Conservation (phyloP, 805 yeast species). For the Wickerhamomyces subpelliculosus region DNA sequence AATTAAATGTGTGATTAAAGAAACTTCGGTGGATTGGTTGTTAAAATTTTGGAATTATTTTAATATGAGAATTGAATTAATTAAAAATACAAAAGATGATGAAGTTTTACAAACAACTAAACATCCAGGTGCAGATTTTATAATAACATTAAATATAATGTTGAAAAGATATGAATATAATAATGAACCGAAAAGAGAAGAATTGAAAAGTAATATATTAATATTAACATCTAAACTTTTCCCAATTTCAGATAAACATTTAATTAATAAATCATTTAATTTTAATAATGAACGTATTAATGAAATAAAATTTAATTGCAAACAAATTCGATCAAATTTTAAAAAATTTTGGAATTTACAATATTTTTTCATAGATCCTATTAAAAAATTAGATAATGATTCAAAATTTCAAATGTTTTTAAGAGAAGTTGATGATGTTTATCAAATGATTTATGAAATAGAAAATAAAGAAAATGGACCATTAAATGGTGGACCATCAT, state of each 20-base stretch:
- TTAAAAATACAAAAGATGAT: not conserved
- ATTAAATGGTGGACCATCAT: too few relatives aligned
- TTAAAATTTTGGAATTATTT: constrained; percentile 17
- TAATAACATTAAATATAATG: constrained; percentile 11
- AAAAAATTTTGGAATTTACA: constrained; percentile 20
- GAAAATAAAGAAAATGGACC: not conserved
- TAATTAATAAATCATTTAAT: constrained; percentile 12
- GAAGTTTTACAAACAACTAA: constrained; percentile 5
- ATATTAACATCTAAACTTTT: constrained; percentile 10
- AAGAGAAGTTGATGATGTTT: not conserved
- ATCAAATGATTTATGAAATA: not conserved
- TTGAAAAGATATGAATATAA: constrained; percentile 5
- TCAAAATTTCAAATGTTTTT: not conserved
- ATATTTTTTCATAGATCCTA: constrained; percentile 13
- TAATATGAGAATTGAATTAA: constrained; percentile 6
- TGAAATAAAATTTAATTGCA: constrained; percentile 3
- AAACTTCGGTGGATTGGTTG: constrained; percentile 9
- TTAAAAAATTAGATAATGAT: not conserved
- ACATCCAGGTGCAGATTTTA: constrained; percentile 8
- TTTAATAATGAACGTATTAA: constrained; percentile 7
- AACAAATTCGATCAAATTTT: not conserved
- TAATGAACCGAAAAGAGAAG: constrained; percentile 14
- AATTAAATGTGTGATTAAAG: constrained; percentile 4
- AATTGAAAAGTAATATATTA: constrained; percentile 11
- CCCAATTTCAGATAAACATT: constrained; percentile 4